phyloP scores from a whole-genome alignment of 148 eudicot genomes.

The Linanthus parryae region DNA sequence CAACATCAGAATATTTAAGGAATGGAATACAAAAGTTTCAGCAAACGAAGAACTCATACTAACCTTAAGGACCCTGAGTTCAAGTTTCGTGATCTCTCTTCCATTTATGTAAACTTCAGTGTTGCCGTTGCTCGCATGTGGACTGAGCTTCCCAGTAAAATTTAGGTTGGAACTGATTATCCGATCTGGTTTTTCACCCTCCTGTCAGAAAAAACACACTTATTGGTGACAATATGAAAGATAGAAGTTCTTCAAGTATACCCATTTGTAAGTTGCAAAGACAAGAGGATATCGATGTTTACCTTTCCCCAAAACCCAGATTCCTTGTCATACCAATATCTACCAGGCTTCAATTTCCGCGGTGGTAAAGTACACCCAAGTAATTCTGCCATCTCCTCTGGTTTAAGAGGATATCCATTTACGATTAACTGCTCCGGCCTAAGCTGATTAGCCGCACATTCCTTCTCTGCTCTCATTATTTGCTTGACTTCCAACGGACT shows the following conservation, averaged over 20 bases:
- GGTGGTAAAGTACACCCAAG: conserved; percentile 88
- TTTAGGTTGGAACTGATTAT: conserved; percentile 79
- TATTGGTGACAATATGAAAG: too few species aligned
- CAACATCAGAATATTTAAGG: not conserved
- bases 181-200: conserved; percentile 87
- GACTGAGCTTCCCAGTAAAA: conserved; percentile 79
- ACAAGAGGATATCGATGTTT: too few species aligned
- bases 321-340: conserved; percentile 96
- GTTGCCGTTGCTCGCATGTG: conserved; percentile 84
- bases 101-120: conserved; percentile 95
- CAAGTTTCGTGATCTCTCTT: conserved; percentile 90
- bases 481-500: conserved; percentile 93
- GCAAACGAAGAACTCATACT: too few species aligned
- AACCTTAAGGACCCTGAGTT: conserved; percentile 82
- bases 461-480: conserved; percentile 95
- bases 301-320: conserved; percentile 99
- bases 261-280: too few species aligned
- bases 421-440: conserved; percentile 89
- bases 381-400: conserved; percentile 92
- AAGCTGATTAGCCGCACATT: conserved; percentile 95
- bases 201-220: too few species aligned
- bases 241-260: too few species aligned
- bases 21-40: too few species aligned
- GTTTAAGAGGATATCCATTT: conserved; percentile 74
- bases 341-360: conserved; percentile 75